Percentiles rank a stretch among this genome's conserved stretches.
phyloP scores from a whole-genome alignment of 2,329 filamentous ascomycete genomes.

The Capronia coronata region DNA sequence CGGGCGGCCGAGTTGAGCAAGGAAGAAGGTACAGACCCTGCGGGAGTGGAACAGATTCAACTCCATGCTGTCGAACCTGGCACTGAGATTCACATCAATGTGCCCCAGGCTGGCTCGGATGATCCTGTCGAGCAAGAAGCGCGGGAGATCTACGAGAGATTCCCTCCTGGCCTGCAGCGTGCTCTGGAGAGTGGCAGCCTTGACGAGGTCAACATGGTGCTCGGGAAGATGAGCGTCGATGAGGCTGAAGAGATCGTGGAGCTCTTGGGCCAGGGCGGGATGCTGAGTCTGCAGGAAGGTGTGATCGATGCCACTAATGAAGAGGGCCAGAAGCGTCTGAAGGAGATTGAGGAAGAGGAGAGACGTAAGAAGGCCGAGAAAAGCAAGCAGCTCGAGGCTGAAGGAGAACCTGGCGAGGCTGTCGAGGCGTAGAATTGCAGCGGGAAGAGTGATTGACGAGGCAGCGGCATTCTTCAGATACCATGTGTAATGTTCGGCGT shows the following conservation, averaged over 20 bases:
- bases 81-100: conserved; percentile 81
- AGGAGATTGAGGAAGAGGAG: conserved; percentile 62
- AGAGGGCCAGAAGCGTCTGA: conserved; percentile 69
- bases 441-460: not conserved
- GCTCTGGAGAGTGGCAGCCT: conserved; percentile 84
- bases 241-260: conserved; percentile 81
- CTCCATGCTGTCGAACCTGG: conserved; percentile 91
- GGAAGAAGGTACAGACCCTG: conserved; percentile 48
- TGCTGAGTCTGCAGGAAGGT: conserved; percentile 83
- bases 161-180: conserved; percentile 70
- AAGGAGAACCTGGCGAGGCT: conserved; percentile 25
- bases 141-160: conserved; percentile 73
- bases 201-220: conserved; percentile 79
- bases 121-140: conserved; percentile 57
- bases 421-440: conserved; percentile 18
- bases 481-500: not conserved
- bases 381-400: conserved; percentile 2
- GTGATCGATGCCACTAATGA: conserved; percentile 94
- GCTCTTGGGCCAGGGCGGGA: conserved; percentile 73
- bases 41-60: conserved; percentile 90
- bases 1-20: conserved; percentile 67
- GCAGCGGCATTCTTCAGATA: not conserved
- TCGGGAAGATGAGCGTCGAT: conserved; percentile 81
- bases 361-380: conserved; percentile 29
- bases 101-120: conserved; percentile 63